Conservation (phyloP, 2,329 filamentous ascomycete species). For the Exophiala aquamarina region DNA sequence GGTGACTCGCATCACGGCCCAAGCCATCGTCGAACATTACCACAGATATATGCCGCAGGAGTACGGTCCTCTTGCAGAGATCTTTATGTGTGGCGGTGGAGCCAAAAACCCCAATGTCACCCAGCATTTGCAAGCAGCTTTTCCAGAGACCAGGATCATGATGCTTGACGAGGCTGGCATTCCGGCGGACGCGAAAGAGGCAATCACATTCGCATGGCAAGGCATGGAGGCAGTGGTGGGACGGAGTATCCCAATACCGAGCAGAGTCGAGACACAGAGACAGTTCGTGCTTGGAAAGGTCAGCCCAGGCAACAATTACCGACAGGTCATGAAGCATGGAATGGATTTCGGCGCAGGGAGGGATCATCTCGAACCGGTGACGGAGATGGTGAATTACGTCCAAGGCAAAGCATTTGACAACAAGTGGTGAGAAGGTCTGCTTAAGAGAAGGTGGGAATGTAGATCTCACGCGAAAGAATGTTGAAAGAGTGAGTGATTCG, state of each 20-base stretch:
- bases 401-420: conserved; percentile 51
- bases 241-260: conserved; percentile 55
- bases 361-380: conserved; percentile 48
- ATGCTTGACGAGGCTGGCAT: conserved; percentile 61
- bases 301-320: conserved; percentile 55
- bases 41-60: conserved; percentile 46
- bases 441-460: background rate
- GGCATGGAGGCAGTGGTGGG: conserved; percentile 60
- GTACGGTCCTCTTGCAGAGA: conserved; percentile 50
- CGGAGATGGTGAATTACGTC: conserved; percentile 52
- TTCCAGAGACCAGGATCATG: conserved; percentile 50
- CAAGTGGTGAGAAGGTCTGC: conserved; percentile 37
- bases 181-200: conserved; percentile 59
- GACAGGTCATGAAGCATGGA: conserved; percentile 53
- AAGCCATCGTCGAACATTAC: conserved; percentile 56
- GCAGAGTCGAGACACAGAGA: conserved; percentile 53
- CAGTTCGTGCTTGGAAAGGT: conserved; percentile 58
- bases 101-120: conserved; percentile 60
- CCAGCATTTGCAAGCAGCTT: conserved; percentile 51
- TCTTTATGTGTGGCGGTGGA: conserved; percentile 63
- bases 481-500: background rate
- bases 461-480: background rate
- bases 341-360: conserved; percentile 50
- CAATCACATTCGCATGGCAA: conserved; percentile 61
- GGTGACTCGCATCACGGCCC: conserved; percentile 59